A percentile compares a stretch with the other conserved stretches of the same genome.
Conservation (phyloP, 257 asterid genomes). For the Mitragyna speciosa region DNA sequence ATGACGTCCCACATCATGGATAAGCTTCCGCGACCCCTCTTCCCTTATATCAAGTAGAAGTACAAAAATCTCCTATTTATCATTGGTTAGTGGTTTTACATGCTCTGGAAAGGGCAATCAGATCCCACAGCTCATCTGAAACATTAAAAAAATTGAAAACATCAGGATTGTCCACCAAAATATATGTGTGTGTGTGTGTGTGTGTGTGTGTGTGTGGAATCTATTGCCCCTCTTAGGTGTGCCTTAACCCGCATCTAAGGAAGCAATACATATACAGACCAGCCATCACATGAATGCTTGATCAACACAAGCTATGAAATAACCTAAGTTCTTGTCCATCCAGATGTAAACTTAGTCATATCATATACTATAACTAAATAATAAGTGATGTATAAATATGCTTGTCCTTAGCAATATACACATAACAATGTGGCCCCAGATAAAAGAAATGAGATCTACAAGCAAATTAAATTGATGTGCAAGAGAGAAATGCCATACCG, state of each 20-base stretch:
- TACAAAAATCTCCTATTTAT: conserved; percentile 5
- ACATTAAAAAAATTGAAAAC: neutral
- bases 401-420: neutral
- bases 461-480: no score
- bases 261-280: neutral
- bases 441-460: neutral
- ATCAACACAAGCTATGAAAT: neutral
- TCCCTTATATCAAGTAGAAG: neutral
- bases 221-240: neutral
- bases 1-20: neutral
- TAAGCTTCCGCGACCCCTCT: neutral
- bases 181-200: no score
- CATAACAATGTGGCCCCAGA: neutral
- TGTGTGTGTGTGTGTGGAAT: no score
- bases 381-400: neutral
- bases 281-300: neutral
- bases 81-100: neutral
- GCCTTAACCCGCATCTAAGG: neutral
- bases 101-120: neutral
- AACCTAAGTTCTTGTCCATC: neutral
- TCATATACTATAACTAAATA: neutral
- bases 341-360: neutral
- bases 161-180: neutral
- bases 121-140: conserved; percentile 8
- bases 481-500: neutral